Percentiles rank a stretch among this genome's conserved stretches.
Evolutionary conservation across 2,329 filamentous ascomycete species (phyloP).

Genomic region (Graphiopsis chlorocephala): DNA sequence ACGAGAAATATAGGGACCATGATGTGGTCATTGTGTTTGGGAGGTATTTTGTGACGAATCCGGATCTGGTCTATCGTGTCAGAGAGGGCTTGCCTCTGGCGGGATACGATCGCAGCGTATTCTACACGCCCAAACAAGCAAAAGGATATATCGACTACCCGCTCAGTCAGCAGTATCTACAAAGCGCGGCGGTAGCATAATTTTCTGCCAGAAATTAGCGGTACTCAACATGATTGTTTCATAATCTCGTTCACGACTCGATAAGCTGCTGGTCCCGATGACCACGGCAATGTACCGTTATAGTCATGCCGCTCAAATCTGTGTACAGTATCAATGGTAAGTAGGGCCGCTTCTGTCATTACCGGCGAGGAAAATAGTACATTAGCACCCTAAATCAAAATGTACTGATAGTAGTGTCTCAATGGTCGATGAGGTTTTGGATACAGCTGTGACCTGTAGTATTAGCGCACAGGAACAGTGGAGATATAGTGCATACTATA

Average conservation of each 20-base stretch:
- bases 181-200: not conserved
- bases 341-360: too few species aligned
- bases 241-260: not conserved
- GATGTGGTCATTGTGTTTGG: conserved; percentile 49
- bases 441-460: too few species aligned
- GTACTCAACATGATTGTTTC: not conserved
- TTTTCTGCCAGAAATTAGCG: not conserved
- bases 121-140: conserved; percentile 40
- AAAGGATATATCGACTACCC: conserved; percentile 43
- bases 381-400: too few species aligned
- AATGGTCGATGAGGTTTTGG: too few species aligned
- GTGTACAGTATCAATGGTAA: too few species aligned
- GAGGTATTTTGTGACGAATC: conserved; percentile 48
- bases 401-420: too few species aligned
- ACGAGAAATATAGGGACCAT: conserved; percentile 38
- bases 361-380: too few species aligned
- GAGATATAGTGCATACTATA: too few species aligned
- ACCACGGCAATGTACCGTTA: not conserved
- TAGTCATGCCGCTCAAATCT: too few species aligned
- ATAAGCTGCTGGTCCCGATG: not conserved
- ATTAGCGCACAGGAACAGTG: too few species aligned
- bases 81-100: conserved; percentile 40
- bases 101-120: conserved; percentile 44
- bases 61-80: conserved; percentile 49
- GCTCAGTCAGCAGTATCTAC: conserved; percentile 29